Base-by-base conservation (phyloP, 257 asterid species). In the Solanum bulbocastanum region DNA sequence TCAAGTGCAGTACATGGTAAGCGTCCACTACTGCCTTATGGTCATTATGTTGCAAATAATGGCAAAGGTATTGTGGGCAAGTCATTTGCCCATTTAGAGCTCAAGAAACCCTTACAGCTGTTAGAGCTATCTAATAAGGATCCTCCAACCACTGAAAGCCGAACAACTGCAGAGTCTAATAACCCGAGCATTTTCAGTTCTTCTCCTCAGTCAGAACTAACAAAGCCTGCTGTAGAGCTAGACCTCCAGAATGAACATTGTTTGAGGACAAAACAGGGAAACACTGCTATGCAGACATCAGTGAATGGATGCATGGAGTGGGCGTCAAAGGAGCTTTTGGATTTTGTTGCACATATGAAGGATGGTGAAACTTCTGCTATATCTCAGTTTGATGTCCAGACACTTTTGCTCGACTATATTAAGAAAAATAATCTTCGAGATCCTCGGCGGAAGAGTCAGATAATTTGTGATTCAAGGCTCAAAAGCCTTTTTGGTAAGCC, bases 261-360 rank as follows among this genome's bases (percentile, higher is more conserved):
- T 60, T 82, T 49, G 85, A 82, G 85, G 85, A 46, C 72, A 15
- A n/a, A 72, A 82, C 88, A 27, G 88, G 30, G 89, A 91, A 89
- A 87, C 89, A 62, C 37, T 88, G 78, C 81, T 87, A 35, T 87
- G 78, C 86, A 68, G 71, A 89, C 89, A 42, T 74, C 74, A 20
- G 73, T 88, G 73, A 89, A 16, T 68, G 89, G 89, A 76, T 65
- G 76, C 86, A 85, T 83, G 87, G 95, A 90, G 74, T 95, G 98
- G 99, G 98, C 95, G 68, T 90, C 98, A 16, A 92, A 93, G 76
- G 97, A 93, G 88, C 94, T 94, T 49, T 83, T 94, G 91, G 97
- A 96, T 90, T 93, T 95, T 91, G 98, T 96, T 88, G 93, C 94
- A 33, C 93, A 92, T 83, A 81, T 93, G 94, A 96, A 92, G 91